Percentiles rank a stretch among this genome's conserved stretches.
These are phyloP conservation scores for Hyphodiscus hymeniophilus DNA, from an alignment of 495 filamentous ascomycete genomes.

Conservation along the genomic window DNA sequence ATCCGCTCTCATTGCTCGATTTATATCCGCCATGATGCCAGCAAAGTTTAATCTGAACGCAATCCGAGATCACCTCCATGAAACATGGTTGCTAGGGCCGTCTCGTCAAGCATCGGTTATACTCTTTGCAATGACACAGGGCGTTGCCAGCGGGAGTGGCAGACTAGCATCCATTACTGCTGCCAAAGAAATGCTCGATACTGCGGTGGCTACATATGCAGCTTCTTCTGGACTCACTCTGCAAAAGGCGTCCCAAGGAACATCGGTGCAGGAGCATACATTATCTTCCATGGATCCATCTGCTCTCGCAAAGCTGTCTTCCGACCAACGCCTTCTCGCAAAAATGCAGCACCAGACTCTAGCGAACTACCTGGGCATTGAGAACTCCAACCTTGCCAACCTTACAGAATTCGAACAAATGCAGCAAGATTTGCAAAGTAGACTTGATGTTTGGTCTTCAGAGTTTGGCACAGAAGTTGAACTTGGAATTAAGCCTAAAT, in stretches of 20 bases:
- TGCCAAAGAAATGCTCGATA: slow-evolving; percentile 82
- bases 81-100: slow-evolving; percentile 74
- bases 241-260: slow-evolving; percentile 64
- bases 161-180: slow-evolving; percentile 79
- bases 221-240: slow-evolving; percentile 56
- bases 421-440: slow-evolving; percentile 72
- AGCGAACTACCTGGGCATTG: slow-evolving; percentile 89
- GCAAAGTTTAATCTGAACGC: slow-evolving; percentile 94
- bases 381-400: too few relatives aligned
- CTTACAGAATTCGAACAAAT: slow-evolving; percentile 69
- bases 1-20: slow-evolving; percentile 75
- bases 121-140: slow-evolving; percentile 68
- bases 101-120: slow-evolving; percentile 88
- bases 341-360: slow-evolving; percentile 87
- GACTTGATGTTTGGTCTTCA: slow-evolving; percentile 85
- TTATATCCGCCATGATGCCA: slow-evolving; percentile 97
- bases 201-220: slow-evolving; percentile 79
- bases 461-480: slow-evolving; percentile 95
- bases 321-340: too few relatives aligned
- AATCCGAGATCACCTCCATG: slow-evolving; percentile 83
- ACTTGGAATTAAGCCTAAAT: slow-evolving; percentile 79
- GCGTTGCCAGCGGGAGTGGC: slow-evolving; percentile 85
- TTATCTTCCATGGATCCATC: slow-evolving; percentile 80
- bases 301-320: too few relatives aligned
- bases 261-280: too few relatives aligned